Evolutionary conservation across 75 land plant genomes (phyloP).

Genomic region (Picea glauca): DNA sequence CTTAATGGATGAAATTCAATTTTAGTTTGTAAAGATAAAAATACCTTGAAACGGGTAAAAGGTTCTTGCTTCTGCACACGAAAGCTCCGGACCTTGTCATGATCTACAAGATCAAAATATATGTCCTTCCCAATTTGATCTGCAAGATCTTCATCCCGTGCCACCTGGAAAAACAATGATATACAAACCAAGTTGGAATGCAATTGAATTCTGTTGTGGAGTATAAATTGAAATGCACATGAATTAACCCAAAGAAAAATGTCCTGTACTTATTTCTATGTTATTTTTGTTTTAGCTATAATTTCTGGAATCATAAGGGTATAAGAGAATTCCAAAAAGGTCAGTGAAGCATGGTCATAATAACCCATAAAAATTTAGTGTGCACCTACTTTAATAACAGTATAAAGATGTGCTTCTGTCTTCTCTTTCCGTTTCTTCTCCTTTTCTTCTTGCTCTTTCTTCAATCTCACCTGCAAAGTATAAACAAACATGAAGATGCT

Average conservation of each 20-base stretch:
- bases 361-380: background rate
- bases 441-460: slow-evolving; percentile 88
- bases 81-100: slow-evolving; percentile 82
- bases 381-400: slow-evolving; percentile 61
- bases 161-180: slow-evolving; percentile 31
- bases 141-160: slow-evolving; percentile 70
- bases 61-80: slow-evolving; percentile 73
- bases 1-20: background rate
- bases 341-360: background rate
- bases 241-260: background rate
- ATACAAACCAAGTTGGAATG: background rate
- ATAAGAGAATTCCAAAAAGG: too few relatives aligned
- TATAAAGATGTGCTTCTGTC: slow-evolving; percentile 82
- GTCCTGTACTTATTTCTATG: too few relatives aligned
- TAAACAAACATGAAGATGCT: background rate
- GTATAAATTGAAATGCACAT: background rate
- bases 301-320: background rate
- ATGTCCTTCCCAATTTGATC: slow-evolving; percentile 89
- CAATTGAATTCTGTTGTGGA: background rate
- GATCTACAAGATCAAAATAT: slow-evolving; percentile 93
- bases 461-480: slow-evolving; percentile 59
- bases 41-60: slow-evolving; percentile 79
- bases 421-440: slow-evolving; percentile 73
- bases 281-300: background rate
- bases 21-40: background rate